Evolutionary conservation across 1,284 basidiomycete genomes (phyloP).

Genomic region (Marasmius tenuissimus): DNA sequence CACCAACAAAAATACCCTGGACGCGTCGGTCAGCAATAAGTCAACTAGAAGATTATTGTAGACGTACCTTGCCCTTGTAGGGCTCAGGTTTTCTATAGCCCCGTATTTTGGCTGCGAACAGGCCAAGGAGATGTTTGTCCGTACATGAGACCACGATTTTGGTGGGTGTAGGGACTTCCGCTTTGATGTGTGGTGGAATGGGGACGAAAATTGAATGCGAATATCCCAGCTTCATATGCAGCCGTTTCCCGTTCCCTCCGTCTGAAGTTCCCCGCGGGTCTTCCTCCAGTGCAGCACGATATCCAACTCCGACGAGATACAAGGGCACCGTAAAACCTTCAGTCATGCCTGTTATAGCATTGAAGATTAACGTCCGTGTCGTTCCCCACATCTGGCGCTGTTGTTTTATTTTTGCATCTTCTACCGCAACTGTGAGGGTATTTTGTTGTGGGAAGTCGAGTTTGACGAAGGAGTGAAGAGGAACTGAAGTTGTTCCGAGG

Average conservation of each 20-base stretch:
- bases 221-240: conserved; percentile 91
- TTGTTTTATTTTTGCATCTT: conserved; percentile 69
- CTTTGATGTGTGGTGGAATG: conserved; percentile 79
- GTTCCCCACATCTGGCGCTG: conserved; percentile 94
- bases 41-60: background rate
- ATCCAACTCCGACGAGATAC: conserved; percentile 94
- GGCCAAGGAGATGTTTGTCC: conserved; percentile 78
- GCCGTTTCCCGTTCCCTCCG: conserved; percentile 59
- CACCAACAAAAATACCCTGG: conserved; percentile 16
- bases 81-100: conserved; percentile 90
- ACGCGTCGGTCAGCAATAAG: background rate
- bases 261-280: conserved; percentile 70
- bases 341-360: conserved; percentile 89
- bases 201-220: conserved; percentile 86
- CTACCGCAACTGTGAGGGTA: conserved; percentile 62
- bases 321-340: conserved; percentile 84
- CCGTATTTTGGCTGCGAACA: conserved; percentile 88
- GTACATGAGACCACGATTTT: conserved; percentile 70
- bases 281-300: conserved; percentile 84
- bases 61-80: conserved; percentile 92
- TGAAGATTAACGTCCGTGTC: conserved; percentile 85
- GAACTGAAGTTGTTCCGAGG: conserved; percentile 70
- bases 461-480: conserved; percentile 69
- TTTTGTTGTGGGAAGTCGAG: conserved; percentile 54
- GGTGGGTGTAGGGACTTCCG: conserved; percentile 68